Evolutionary conservation across 78 protist species (phyloP), one percentile per base, ranked within the genome.

Genomic region (Ministeria vibrans): DNA sequence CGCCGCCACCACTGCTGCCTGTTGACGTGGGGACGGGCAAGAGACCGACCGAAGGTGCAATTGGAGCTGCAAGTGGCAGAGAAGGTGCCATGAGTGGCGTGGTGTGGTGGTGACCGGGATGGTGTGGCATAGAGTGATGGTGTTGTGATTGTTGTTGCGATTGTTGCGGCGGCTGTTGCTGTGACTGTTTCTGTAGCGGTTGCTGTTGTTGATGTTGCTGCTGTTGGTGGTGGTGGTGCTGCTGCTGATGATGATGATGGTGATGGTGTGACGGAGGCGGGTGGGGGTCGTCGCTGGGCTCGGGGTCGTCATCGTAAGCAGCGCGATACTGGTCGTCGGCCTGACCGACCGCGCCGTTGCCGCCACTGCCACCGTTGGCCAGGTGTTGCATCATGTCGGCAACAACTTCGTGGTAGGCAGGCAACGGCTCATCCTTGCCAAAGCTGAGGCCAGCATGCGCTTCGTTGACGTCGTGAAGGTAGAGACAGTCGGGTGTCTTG

Each of bases 401-500:
- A 18, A 22, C 41, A 2, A 5, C 43, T 4, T 4, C 41, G 77
- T 73, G 77, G 15, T 44, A 30, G 43, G 38, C 69, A 15, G 45
- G 53, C 23, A 79, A 51, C 83, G 91, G 89, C n/a, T 92, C 95
- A 30, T 93, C 95, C 73, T 95, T 95, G 34, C 93, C 83, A 71
- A 79, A 92, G 32, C 63, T 46, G 51, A 34, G 46, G 25, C 85
- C 79, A 20, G 85, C 96, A 42, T 77, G 83, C 77, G 90, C 94
- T 51, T 75, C 83, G 7, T 92, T 96, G 28, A 85, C 43, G 9
- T 96, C 95, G 78, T 96, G 99, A 13, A 96, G 86, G 68, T 96
- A 96, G 95, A 96, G 83, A 76, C 99, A 96, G 49, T 91, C 95
- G 25, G 96, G 94, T 41, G 92, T 94, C 18, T 34, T 34, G 34